Conservation (phyloP, 192 early-diverging fungal genomes). For the Coemansia guatemalensis region DNA sequence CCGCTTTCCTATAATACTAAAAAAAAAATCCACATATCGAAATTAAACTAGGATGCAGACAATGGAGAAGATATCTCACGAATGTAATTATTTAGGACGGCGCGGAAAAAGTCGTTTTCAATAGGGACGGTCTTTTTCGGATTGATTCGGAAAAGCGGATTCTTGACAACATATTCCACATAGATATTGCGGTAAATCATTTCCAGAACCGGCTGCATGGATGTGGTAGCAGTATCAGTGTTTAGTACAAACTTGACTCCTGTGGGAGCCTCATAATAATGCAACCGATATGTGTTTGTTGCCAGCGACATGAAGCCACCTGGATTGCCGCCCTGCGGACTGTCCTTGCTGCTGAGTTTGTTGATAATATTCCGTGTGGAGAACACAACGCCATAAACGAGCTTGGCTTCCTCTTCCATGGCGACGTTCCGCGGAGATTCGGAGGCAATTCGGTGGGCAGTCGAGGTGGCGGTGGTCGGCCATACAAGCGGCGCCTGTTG, state of each 20-base stretch:
- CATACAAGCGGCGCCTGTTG: constrained; percentile 28
- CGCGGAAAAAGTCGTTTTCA: constrained; percentile 54
- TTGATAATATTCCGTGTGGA: constrained; percentile 85
- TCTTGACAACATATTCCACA: constrained; percentile 92
- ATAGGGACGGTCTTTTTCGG: constrained; percentile 33
- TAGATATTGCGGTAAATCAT: constrained; percentile 86
- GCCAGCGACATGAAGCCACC: constrained; percentile 59
- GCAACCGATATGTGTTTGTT: constrained; percentile 84
- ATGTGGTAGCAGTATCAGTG: constrained; percentile 70
- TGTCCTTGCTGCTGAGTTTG: constrained; percentile 64
- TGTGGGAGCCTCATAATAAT: constrained; percentile 88
- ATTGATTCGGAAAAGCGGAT: constrained; percentile 71
- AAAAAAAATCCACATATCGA: too few species aligned
- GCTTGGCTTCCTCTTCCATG: constrained; percentile 85
- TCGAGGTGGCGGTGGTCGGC: constrained; percentile 20
- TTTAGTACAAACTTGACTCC: constrained; percentile 87
- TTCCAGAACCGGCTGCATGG: constrained; percentile 68
- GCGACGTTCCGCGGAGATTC: constrained; percentile 24
- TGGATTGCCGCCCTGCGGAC: constrained; percentile 38
- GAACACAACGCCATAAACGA: constrained; percentile 95
- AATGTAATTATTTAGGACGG: constrained; percentile 52
- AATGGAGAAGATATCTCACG: constrained; percentile 34
- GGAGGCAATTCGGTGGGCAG: constrained; percentile 13
- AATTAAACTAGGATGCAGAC: constrained; percentile 10
- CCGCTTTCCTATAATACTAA: not conserved